Evolutionary conservation across 805 yeast genomes (phyloP), one percentile per base, ranked within the genome.

Genomic region (Myxozyma udenii): DNA sequence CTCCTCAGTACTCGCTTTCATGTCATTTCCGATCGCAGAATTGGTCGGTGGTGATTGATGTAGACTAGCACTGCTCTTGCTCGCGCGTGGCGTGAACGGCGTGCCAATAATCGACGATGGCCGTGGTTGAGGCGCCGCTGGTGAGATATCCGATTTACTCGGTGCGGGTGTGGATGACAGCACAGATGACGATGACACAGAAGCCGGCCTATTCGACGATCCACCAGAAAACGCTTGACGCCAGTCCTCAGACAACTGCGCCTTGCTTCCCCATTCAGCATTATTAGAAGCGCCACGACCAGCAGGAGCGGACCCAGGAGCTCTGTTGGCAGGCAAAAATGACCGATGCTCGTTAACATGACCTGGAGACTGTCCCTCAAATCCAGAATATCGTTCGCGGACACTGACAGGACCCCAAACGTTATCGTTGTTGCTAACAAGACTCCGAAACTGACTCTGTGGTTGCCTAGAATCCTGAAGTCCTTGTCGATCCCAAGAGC

Each of bases 401-500:
- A 53, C 48, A 5, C 60, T 57, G n/a, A 55, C 54, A 3, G 60
- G 60, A 3, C 57, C 60, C 60, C 60, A 55, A 7, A 55, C 60
- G 25, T 48, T 55, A 35, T 51, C 57, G 16, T 36, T 40, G 14
- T 25, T 46, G 21, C 51, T 44, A 14, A 45, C 53, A 18, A 54
- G 36, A 25, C 51, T 28, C 23, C 55, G 41, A 21, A 47, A 47
- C 28, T 50, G 44, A n/a, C 36, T 41, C 7, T 43, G 46, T 28
- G 41, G 19, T 19, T 41, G 45, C 3, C 43, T 3, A 2, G 38
- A 38, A 37, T 48, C 51, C 26, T 38, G 38, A 19, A 42, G 28
- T 12, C 44, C 48, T 12, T 39, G 41, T 33, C 51, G 51, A 19
- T 9, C 30, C 21, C 53, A 23, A 19, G 38, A n/a, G 4, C 38